These are phyloP conservation scores for Lachancea sp. DNA, from an alignment of 805 yeast species.

Conservation along the genomic window DNA sequence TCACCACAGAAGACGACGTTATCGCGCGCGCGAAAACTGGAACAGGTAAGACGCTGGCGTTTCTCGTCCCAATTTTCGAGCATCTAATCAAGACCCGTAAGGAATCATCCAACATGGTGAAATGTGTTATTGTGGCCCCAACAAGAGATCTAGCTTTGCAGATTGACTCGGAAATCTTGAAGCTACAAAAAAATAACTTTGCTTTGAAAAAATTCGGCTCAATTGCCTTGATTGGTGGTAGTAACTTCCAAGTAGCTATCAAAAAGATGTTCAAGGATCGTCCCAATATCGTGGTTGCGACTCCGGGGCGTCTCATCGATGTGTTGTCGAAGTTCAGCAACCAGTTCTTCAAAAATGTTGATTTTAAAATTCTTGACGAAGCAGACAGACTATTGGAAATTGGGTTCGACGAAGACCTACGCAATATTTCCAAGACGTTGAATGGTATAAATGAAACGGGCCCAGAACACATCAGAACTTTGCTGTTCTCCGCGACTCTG, in stretches of 20 bases:
- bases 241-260: conserved; percentile 37
- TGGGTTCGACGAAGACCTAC: conserved; percentile 67
- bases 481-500: conserved; percentile 85
- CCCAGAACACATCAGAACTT: conserved; percentile 46
- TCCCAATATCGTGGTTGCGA: conserved; percentile 68
- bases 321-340: conserved; percentile 43
- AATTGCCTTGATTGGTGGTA: conserved; percentile 65
- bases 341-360: conserved; percentile 45
- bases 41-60: conserved; percentile 90
- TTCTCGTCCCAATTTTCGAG: conserved; percentile 73
- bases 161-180: conserved; percentile 57
- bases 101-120: conserved; percentile 36
- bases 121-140: conserved; percentile 72
- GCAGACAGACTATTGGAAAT: conserved; percentile 82
- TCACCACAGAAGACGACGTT: conserved; percentile 51
- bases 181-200: conserved; percentile 34
- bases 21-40: conserved; percentile 92
- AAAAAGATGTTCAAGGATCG: conserved; percentile 26
- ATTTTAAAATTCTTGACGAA: conserved; percentile 75
- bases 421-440: conserved; percentile 47
- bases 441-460: conserved; percentile 31
- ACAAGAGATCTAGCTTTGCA: conserved; percentile 89
- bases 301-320: conserved; percentile 82
- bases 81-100: conserved; percentile 35
- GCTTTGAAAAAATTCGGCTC: conserved; percentile 33